These are phyloP conservation scores for Aspergillus oerlinghausenensis DNA, from an alignment of 2,329 filamentous ascomycete species.

Conservation along the genomic window DNA sequence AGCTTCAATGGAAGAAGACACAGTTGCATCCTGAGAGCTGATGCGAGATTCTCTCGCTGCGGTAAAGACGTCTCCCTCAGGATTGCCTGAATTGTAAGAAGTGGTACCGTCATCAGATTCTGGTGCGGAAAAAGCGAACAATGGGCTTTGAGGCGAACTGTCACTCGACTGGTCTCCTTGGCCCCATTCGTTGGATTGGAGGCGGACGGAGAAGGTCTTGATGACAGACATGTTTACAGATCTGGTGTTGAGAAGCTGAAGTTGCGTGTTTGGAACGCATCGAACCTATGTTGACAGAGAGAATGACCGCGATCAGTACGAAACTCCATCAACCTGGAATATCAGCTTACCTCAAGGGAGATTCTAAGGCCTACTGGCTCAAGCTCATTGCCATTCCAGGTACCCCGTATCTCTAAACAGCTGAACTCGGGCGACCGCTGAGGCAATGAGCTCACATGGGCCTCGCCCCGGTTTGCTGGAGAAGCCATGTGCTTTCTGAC, in stretches of 20 bases:
- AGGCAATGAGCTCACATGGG: background rate
- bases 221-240: slow-evolving; percentile 7
- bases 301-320: background rate
- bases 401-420: slow-evolving; percentile 27
- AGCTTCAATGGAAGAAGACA: background rate
- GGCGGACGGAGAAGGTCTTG: slow-evolving; percentile 8
- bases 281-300: slow-evolving; percentile 16
- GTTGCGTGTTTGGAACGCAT: slow-evolving; percentile 17
- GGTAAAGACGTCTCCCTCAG: background rate
- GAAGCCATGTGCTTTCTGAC: background rate
- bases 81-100: background rate
- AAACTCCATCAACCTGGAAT: background rate
- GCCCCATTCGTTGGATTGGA: slow-evolving; percentile 2
- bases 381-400: slow-evolving; percentile 25
- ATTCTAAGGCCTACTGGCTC: slow-evolving; percentile 23
- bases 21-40: background rate
- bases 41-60: background rate
- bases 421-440: slow-evolving; percentile 16
- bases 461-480: background rate
- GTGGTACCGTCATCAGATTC: background rate
- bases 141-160: slow-evolving; percentile 12
- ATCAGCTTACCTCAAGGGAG: slow-evolving; percentile 26
- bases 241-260: slow-evolving; percentile 20
- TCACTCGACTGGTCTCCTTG: slow-evolving; percentile 2
- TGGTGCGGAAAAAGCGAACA: slow-evolving; percentile 13